Percentiles rank a stretch among this genome's conserved stretches.
phyloP scores from a whole-genome alignment of 2,329 filamentous ascomycete species.

The Cryphonectria japonica region DNA sequence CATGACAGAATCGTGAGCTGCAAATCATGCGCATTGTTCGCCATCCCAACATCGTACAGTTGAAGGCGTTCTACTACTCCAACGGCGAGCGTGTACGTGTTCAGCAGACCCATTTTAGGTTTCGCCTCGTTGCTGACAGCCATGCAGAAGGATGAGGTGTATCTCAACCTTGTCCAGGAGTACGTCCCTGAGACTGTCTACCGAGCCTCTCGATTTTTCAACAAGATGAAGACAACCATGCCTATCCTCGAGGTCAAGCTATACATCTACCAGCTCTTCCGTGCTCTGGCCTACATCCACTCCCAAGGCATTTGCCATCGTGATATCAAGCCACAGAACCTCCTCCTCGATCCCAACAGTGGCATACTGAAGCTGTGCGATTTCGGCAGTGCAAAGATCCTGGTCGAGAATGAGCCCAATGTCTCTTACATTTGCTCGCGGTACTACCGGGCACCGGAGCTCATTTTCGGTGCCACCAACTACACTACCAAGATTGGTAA shows the following conservation, averaged over 20 bases:
- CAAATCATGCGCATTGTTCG: constrained; percentile 99
- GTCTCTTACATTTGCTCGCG: constrained; percentile 99
- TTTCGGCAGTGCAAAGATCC: constrained; percentile 97
- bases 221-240: constrained; percentile 99
- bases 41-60: constrained; percentile 97
- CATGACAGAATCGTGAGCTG: constrained; percentile 85
- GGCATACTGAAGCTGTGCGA: constrained; percentile 97
- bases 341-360: constrained; percentile 87
- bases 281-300: constrained; percentile 97
- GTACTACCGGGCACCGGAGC: constrained; percentile 96
- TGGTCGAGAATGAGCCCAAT: constrained; percentile 98
- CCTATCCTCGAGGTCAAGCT: constrained; percentile 98
- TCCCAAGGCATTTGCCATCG: constrained; percentile 98
- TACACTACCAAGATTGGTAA: constrained; percentile 99
- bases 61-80: constrained; percentile 99
- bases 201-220: constrained; percentile 97
- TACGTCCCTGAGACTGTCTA: constrained; percentile 99
- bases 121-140: constrained; percentile 22
- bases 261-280: constrained; percentile 99
- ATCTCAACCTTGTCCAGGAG: constrained; percentile 96
- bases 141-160: constrained; percentile 90
- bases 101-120: constrained; percentile 24
- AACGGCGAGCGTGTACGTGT: constrained; percentile 89
- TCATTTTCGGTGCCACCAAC: constrained; percentile 98
- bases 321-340: constrained; percentile 98